A percentile compares a stretch with the other conserved stretches of the same genome.
These are phyloP conservation scores for Tolypocladium inflatum DNA, from an alignment of 2,329 filamentous ascomycete species.

Conservation along the genomic window DNA sequence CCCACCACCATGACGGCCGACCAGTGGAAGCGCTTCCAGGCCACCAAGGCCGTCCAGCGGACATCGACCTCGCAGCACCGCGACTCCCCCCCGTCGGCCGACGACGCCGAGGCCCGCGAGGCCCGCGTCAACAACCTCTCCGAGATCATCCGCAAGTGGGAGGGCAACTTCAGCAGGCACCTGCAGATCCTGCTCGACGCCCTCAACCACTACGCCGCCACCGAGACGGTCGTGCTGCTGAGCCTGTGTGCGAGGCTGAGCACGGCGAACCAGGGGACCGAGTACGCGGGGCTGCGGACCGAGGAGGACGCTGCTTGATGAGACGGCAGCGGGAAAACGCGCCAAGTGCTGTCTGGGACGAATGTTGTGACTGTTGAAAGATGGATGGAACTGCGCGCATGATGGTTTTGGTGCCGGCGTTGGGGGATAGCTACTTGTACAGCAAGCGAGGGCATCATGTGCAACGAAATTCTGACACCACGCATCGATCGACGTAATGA, in stretches of 20 bases:
- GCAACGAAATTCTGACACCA: background rate
- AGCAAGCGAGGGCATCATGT: background rate
- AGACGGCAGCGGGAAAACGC: background rate
- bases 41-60: conserved; percentile 30
- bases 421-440: background rate
- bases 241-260: conserved; percentile 78
- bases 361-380: background rate
- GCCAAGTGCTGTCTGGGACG: background rate
- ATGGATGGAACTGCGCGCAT: background rate
- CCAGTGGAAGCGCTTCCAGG: conserved; percentile 51
- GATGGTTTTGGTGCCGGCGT: background rate
- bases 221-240: conserved; percentile 88
- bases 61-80: conserved; percentile 9
- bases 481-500: background rate
- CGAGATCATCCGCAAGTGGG: conserved; percentile 84
- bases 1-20: conserved; percentile 50
- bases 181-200: conserved; percentile 90
- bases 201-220: conserved; percentile 93
- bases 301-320: conserved; percentile 39
- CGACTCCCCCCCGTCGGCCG: conserved; percentile 10
- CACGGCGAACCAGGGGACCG: conserved; percentile 69
- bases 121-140: conserved; percentile 64
- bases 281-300: conserved; percentile 49
- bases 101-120: conserved; percentile 32
- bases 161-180: conserved; percentile 85